Conservation (phyloP, 805 yeast genomes). For the Komagataella ulmi region DNA sequence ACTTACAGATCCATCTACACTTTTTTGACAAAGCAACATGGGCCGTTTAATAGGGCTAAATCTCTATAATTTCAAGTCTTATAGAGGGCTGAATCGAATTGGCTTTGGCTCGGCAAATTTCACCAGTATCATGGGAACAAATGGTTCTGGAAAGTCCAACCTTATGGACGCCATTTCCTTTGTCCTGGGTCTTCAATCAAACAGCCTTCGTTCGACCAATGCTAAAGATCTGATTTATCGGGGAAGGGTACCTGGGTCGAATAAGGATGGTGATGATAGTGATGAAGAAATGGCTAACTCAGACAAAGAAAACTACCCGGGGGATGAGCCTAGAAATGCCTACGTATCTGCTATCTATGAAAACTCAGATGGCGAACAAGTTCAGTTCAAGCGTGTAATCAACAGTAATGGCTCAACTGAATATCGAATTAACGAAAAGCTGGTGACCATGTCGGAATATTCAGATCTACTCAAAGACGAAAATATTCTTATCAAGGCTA, state of each 20-base stretch:
- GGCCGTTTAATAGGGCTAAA: constrained; percentile 74
- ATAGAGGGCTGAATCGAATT: constrained; percentile 58
- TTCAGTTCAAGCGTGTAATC: constrained; percentile 53
- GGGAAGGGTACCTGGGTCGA: constrained; percentile 31
- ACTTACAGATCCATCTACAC: background rate
- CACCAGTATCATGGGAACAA: constrained; percentile 94
- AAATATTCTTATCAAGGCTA: constrained; percentile 76
- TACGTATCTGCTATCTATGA: constrained; percentile 72
- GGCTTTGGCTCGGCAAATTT: constrained; percentile 78
- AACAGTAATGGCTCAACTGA: constrained; percentile 47
- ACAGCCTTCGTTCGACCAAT: constrained; percentile 61
- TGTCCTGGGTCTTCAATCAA: constrained; percentile 73
- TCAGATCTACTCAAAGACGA: constrained; percentile 53
- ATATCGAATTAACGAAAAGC: constrained; percentile 48
- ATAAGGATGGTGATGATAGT: constrained; percentile 12
- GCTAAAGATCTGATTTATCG: constrained; percentile 72
- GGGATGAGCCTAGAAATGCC: constrained; percentile 36
- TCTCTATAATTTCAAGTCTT: constrained; percentile 82
- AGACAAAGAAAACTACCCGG: constrained; percentile 9
- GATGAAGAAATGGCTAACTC: constrained; percentile 10
- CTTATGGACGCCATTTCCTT: constrained; percentile 93
- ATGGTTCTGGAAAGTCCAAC: constrained; percentile 96
- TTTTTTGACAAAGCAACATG: constrained; percentile 28
- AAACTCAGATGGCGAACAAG: constrained; percentile 40
- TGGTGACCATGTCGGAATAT: constrained; percentile 55